Percentiles rank a stretch among this genome's conserved stretches.
phyloP scores from a whole-genome alignment of 2,329 filamentous ascomycete genomes.

The Leptographium flavum region DNA sequence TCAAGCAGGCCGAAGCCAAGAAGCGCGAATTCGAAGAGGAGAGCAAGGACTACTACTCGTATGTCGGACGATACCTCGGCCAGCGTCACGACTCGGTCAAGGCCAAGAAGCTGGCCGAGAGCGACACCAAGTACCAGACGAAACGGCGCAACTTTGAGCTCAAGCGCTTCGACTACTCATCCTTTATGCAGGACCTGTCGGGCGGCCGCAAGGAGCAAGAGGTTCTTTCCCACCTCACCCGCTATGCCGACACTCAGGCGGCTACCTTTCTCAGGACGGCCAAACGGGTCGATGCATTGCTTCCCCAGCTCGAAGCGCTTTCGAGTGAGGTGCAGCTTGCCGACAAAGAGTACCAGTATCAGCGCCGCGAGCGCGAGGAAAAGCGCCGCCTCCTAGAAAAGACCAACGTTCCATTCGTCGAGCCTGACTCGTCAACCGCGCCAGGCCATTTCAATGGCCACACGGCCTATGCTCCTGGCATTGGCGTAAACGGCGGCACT shows the following conservation, averaged over 20 bases:
- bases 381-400: slow-evolving; percentile 84
- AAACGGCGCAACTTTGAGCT: slow-evolving; percentile 93
- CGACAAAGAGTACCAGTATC: slow-evolving; percentile 93
- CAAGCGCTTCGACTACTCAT: slow-evolving; percentile 96
- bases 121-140: slow-evolving; percentile 88
- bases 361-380: slow-evolving; percentile 88
- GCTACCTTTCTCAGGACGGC: slow-evolving; percentile 68
- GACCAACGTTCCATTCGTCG: slow-evolving; percentile 59
- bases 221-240: slow-evolving; percentile 84
- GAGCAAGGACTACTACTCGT: slow-evolving; percentile 95
- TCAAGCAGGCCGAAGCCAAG: slow-evolving; percentile 94
- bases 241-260: slow-evolving; percentile 83
- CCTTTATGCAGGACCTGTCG: slow-evolving; percentile 98
- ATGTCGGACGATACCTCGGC: slow-evolving; percentile 88
- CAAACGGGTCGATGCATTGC: slow-evolving; percentile 72
- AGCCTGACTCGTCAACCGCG: slow-evolving; percentile 37
- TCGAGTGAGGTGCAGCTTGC: slow-evolving; percentile 80
- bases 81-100: slow-evolving; percentile 92
- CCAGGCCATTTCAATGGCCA: background rate
- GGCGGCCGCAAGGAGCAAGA: slow-evolving; percentile 98
- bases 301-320: slow-evolving; percentile 81
- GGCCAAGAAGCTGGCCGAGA: slow-evolving; percentile 90
- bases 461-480: background rate
- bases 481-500: background rate
- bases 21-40: slow-evolving; percentile 98